Conservation (phyloP, 192 early-diverging fungal species). For the Coemansia sp. region DNA sequence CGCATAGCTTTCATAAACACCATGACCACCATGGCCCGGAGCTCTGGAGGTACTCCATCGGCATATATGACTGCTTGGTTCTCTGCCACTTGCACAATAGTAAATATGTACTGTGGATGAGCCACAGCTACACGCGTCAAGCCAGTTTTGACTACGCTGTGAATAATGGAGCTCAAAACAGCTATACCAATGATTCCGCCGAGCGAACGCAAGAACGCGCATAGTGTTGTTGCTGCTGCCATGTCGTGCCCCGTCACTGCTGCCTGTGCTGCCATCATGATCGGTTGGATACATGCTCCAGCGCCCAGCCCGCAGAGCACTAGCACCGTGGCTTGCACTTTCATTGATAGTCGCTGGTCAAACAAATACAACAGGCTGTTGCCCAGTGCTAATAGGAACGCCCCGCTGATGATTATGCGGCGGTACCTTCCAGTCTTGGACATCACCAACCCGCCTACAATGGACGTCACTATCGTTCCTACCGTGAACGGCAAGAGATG, state of each 20-base stretch:
- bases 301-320: slow-evolving; percentile 72
- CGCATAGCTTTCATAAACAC: slow-evolving; percentile 55
- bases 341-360: slow-evolving; percentile 48
- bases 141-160: slow-evolving; percentile 26
- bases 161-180: slow-evolving; percentile 45
- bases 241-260: slow-evolving; percentile 61
- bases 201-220: slow-evolving; percentile 56
- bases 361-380: slow-evolving; percentile 62
- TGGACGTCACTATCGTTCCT: slow-evolving; percentile 66
- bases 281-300: slow-evolving; percentile 70
- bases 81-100: slow-evolving; percentile 41
- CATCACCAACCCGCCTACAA: slow-evolving; percentile 61
- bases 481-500: slow-evolving; percentile 69
- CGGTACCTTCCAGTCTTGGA: slow-evolving; percentile 58
- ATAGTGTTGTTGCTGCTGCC: slow-evolving; percentile 69
- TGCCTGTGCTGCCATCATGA: slow-evolving; percentile 70
- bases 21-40: slow-evolving; percentile 27
- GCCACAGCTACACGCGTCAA: slow-evolving; percentile 43
- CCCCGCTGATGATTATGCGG: slow-evolving; percentile 61
- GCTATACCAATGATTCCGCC: slow-evolving; percentile 45
- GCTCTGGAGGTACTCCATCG: slow-evolving; percentile 20
- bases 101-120: slow-evolving; percentile 28
- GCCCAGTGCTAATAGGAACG: slow-evolving; percentile 59
- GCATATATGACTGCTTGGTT: slow-evolving; percentile 51
- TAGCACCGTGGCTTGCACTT: slow-evolving; percentile 58